These are phyloP conservation scores for Raphanus hybrid DNA, from an alignment of 441 rosid species.

Conservation along the genomic window DNA sequence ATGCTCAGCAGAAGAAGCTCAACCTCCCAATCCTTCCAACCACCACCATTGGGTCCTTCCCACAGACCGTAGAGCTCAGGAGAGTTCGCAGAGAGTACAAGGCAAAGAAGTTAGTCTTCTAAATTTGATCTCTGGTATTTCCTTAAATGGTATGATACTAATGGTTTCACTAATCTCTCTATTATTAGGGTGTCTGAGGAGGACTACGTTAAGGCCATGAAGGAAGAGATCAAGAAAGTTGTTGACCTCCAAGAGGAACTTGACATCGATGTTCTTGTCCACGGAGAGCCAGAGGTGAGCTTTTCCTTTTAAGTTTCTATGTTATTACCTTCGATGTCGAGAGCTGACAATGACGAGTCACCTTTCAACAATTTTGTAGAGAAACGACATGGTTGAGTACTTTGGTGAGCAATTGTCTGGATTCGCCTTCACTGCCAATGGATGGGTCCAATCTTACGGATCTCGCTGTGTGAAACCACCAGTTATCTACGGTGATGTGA, in stretches of 20 bases:
- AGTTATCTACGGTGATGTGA: slow-evolving; percentile 95
- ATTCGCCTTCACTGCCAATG: slow-evolving; percentile 90
- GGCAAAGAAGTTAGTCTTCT: slow-evolving; percentile 82
- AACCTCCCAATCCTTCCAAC: slow-evolving; percentile 97
- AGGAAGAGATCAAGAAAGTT: slow-evolving; percentile 88
- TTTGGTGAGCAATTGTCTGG: slow-evolving; percentile 98
- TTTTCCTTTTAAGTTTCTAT: background rate
- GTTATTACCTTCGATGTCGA: no score
- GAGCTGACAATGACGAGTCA: no score
- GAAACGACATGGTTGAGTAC: slow-evolving; percentile 99
- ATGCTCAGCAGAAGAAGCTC: slow-evolving; percentile 97
- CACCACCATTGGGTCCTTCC: slow-evolving; percentile 99
- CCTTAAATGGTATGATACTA: background rate
- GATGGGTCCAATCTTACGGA: slow-evolving; percentile 99
- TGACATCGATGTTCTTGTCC: slow-evolving; percentile 96
- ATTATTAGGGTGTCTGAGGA: slow-evolving; percentile 78
- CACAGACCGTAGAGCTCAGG: slow-evolving; percentile 92
- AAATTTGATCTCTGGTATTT: background rate
- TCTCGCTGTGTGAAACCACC: slow-evolving; percentile 99
- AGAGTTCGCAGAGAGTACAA: slow-evolving; percentile 97
- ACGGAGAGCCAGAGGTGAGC: slow-evolving; percentile 96
- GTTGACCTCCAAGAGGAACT: slow-evolving; percentile 94
- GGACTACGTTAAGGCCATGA: slow-evolving; percentile 78
- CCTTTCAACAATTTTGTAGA: slow-evolving; percentile 50
- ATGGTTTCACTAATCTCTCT: slow-evolving; percentile 1